phyloP scores from a whole-genome alignment of 768 basidiomycete species.

The Lactifluus subvellereus region DNA sequence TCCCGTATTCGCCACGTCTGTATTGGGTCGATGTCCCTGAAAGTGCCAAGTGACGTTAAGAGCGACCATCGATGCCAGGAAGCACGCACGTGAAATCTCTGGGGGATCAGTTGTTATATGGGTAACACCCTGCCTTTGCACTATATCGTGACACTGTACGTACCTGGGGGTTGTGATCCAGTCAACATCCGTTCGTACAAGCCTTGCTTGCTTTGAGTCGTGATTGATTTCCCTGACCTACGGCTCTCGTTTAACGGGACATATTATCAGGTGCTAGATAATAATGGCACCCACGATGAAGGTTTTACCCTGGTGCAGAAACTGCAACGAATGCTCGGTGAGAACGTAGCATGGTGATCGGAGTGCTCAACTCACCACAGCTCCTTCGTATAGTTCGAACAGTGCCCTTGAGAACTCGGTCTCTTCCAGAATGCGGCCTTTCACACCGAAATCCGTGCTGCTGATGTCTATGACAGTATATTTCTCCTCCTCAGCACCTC shows the following conservation, averaged over 20 bases:
- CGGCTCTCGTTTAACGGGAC: not conserved
- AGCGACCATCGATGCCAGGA: not conserved
- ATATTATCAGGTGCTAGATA: not conserved
- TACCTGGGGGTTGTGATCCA: slow-evolving; percentile 75
- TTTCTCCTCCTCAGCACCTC: slow-evolving; percentile 71
- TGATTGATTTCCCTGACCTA: slow-evolving; percentile 79
- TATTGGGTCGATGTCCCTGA: slow-evolving; percentile 58
- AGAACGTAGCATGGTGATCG: not conserved
- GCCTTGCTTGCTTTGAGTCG: slow-evolving; percentile 64
- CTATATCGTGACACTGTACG: not conserved
- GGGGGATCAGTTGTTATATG: slow-evolving; percentile 2
- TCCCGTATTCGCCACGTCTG: slow-evolving; percentile 71
- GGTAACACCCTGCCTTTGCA: not conserved
- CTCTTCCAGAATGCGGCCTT: slow-evolving; percentile 61
- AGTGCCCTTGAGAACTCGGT: slow-evolving; percentile 76
- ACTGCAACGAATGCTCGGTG: slow-evolving; percentile 39
- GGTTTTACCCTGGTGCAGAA: slow-evolving; percentile 81
- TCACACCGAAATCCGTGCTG: slow-evolving; percentile 34
- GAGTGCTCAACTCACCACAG: slow-evolving; percentile 47
- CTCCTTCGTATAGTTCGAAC: slow-evolving; percentile 89
- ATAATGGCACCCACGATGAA: slow-evolving; percentile 51
- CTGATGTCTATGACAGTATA: slow-evolving; percentile 69
- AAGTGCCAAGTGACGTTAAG: not conserved
- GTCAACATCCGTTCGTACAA: slow-evolving; percentile 70
- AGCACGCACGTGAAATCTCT: slow-evolving; percentile 69